Evolutionary conservation across 2,329 filamentous ascomycete genomes (phyloP).

Genomic region (Beauveria australis): DNA sequence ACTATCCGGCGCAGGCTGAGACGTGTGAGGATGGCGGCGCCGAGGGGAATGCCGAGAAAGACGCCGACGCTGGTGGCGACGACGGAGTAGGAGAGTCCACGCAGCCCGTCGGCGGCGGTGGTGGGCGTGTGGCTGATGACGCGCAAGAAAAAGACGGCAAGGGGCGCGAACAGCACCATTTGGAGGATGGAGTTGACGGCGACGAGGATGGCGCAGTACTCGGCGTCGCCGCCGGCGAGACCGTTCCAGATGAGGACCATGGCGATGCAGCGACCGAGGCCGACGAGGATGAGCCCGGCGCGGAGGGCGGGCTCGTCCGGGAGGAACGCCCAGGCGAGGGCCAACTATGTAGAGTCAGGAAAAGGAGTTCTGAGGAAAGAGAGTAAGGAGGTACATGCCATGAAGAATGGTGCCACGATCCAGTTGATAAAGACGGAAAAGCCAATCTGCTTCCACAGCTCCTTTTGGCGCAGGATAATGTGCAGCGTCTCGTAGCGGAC

Average conservation of each 20-base stretch:
- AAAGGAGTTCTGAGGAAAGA: not conserved
- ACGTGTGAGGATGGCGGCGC: conserved; percentile 42
- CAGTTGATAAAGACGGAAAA: conserved; percentile 67
- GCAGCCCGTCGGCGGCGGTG: conserved; percentile 19
- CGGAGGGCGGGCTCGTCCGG: conserved; percentile 42
- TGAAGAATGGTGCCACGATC: conserved; percentile 65
- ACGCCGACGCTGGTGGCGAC: conserved; percentile 68
- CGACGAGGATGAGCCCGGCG: conserved; percentile 22
- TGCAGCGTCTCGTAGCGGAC: conserved; percentile 65
- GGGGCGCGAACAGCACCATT: conserved; percentile 56
- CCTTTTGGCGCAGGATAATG: conserved; percentile 45
- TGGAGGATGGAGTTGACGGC: conserved; percentile 60
- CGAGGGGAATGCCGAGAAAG: conserved; percentile 70
- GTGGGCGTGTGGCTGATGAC: conserved; percentile 43
- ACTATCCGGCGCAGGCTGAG: conserved; percentile 43
- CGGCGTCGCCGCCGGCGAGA: conserved; percentile 60
- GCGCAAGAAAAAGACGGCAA: conserved; percentile 55
- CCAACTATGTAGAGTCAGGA: conserved; percentile 30
- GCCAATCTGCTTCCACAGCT: conserved; percentile 61
- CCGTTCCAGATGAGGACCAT: conserved; percentile 63
- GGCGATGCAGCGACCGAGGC: conserved; percentile 29
- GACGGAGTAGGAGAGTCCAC: conserved; percentile 41
- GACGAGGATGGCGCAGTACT: conserved; percentile 68
- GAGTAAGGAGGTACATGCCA: conserved; percentile 37
- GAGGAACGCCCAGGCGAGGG: conserved; percentile 52